phyloP scores from a whole-genome alignment of 2,329 filamentous ascomycete genomes.

The Ophiocordyceps camponoti-floridani region DNA sequence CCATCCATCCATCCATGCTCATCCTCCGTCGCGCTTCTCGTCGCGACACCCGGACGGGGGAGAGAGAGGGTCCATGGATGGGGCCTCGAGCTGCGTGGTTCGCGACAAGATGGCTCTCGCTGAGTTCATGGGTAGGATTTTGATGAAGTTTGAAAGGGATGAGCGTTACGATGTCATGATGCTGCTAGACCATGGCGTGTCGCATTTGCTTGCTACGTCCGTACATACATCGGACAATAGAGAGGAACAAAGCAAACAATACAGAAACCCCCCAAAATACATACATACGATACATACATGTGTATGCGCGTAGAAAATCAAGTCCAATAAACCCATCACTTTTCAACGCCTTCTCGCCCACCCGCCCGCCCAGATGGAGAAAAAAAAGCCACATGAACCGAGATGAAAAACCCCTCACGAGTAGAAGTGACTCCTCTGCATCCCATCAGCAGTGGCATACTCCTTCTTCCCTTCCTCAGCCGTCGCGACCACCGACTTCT shows the following conservation, averaged over 20 bases:
- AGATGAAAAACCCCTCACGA: constrained; percentile 15
- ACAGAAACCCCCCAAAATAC: too few species aligned
- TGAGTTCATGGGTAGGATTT: too few species aligned
- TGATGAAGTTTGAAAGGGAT: neutral
- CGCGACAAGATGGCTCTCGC: too few species aligned
- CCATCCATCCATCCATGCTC: too few species aligned
- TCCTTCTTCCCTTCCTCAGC: constrained; percentile 28
- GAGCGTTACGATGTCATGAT: neutral
- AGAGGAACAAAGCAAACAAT: neutral
- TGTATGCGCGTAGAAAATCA: neutral
- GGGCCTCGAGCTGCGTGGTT: neutral
- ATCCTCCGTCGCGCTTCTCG: too few species aligned
- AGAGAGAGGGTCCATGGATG: neutral
- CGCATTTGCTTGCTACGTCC: neutral
- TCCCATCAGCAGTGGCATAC: constrained; percentile 33
- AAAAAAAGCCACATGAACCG: neutral
- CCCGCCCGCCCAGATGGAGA: neutral
- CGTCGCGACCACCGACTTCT: constrained; percentile 11
- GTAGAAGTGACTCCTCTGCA: constrained; percentile 42
- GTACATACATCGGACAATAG: neutral
- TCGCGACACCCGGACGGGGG: neutral
- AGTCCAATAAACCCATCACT: neutral
- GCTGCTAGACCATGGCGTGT: neutral
- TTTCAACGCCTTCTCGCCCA: neutral
- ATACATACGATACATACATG: too few species aligned